Base-by-base conservation (phyloP, 2,329 filamentous ascomycete species). In the Verticillium dahliae region DNA sequence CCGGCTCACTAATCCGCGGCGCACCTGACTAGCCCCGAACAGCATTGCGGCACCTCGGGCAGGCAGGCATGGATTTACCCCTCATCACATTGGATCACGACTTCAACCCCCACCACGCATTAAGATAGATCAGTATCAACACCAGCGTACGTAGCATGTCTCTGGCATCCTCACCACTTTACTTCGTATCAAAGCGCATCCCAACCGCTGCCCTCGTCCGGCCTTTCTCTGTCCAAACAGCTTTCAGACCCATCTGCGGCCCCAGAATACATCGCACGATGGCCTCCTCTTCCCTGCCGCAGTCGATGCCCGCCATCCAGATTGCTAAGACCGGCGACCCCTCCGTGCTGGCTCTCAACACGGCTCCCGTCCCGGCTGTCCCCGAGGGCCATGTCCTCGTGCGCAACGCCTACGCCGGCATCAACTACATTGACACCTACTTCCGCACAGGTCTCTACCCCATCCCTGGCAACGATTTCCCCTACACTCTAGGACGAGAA, bases 391-490 rank as follows among this genome's bases (percentile, higher is more conserved):
- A 96, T 67, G 75, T 97, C 27, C 83, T 97, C 4, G 85, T 97
- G 62, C 90, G 89, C 75, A 96, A 96, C 75, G 85, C 88, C 65
- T 90, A 85, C 72, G 81, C 89, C 57, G 93, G 92, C 63, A 80
- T 97, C 64, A 97, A 97, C 77, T 97, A 85, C 77, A 96, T 97
- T 70, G 93, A 97, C 75, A 96, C 80, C 45, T 96, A 97, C 77
- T 96, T 93, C 83, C 91, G 93, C 72, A 86, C 84, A 13, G 93
- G 93, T 11, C 84, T 96, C 58, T 97, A 97, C 80, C 78, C 81
- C 11, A 78, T 87, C 1, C 82, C 89, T 0, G 72, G 78, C 37
- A 55, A 52, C 9, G 55, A 63, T 1, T 86, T 90, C 68, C 93
- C 92, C 4, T 83, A 90, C 68, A 87, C 88, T 58, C 87, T 94